phyloP scores from a whole-genome alignment of 2,329 filamentous ascomycete genomes.

The Pestalotiopsis sp. region DNA sequence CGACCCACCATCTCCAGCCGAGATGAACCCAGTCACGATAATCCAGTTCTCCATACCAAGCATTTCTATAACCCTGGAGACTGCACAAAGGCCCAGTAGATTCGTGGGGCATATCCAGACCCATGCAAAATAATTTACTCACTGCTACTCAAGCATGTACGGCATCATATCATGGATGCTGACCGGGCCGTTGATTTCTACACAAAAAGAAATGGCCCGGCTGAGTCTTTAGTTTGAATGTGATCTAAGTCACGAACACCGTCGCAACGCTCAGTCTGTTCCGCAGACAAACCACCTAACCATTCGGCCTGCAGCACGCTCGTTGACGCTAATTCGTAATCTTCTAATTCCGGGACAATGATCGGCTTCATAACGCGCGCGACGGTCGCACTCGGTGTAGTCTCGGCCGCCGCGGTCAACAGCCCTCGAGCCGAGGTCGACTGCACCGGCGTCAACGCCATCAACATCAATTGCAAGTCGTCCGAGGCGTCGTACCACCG shows the following conservation, averaged over 20 bases:
- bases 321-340: background rate
- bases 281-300: too few species aligned
- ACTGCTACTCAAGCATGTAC: background rate
- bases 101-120: background rate
- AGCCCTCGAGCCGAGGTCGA: background rate
- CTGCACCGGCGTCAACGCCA: conserved; percentile 18
- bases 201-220: background rate
- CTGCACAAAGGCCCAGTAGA: background rate
- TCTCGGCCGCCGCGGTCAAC: background rate
- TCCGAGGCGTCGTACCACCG: conserved; percentile 14
- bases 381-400: background rate
- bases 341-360: background rate
- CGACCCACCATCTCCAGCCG: too few species aligned
- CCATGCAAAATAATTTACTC: background rate
- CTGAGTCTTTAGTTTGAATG: background rate
- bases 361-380: background rate
- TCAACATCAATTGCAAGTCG: conserved; percentile 18
- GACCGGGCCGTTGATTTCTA: background rate
- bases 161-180: background rate
- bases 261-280: background rate
- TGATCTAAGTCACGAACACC: background rate
- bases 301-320: background rate
- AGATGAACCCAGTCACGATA: too few species aligned
- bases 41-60: background rate
- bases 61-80: background rate